Percentiles rank a stretch among this genome's conserved stretches.
Conservation (phyloP, 1,284 basidiomycete genomes). For the Veloboletus limbatus region DNA sequence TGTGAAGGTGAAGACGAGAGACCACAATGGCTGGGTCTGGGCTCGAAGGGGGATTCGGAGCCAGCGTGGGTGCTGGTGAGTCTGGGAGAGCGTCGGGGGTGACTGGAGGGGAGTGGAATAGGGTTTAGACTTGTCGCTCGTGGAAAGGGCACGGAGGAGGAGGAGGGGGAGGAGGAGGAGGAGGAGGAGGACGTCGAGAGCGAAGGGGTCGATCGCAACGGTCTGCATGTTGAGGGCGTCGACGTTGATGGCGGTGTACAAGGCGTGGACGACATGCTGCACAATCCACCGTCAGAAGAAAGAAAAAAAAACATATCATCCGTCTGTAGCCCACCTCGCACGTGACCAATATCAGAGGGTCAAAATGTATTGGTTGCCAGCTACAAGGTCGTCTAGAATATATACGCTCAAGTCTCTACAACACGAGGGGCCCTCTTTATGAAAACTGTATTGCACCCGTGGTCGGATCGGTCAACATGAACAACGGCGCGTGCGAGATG, state of each 20-base stretch:
- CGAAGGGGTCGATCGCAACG: constrained; percentile 1
- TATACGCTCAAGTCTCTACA: constrained; percentile 20
- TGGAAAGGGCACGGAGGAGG: constrained; percentile 24
- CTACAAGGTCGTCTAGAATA: too few relatives aligned
- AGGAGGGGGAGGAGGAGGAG: constrained; percentile 11
- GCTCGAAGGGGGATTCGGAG: constrained; percentile 21
- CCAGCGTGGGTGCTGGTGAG: constrained; percentile 13
- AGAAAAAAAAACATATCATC: not conserved
- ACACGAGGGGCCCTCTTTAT: constrained; percentile 25
- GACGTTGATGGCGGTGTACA: constrained; percentile 21
- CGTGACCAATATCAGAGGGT: constrained; percentile 24
- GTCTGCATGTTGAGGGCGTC: constrained; percentile 3
- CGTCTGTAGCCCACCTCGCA: constrained; percentile 16
- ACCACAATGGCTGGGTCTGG: constrained; percentile 11
- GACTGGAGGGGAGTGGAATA: not conserved
- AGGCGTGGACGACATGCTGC: constrained; percentile 35
- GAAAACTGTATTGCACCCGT: constrained; percentile 34
- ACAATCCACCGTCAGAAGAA: constrained; percentile 13
- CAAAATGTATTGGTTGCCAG: too few relatives aligned
- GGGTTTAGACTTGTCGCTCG: constrained; percentile 7
- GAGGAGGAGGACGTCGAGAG: constrained; percentile 3
- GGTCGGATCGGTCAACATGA: constrained; percentile 32
- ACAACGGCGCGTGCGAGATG: constrained; percentile 31
- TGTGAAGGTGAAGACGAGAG: constrained; percentile 1
- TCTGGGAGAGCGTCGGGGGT: constrained; percentile 5